Evolutionary conservation across 805 yeast species (phyloP).

Genomic region (Candida pseudoglaebosa): DNA sequence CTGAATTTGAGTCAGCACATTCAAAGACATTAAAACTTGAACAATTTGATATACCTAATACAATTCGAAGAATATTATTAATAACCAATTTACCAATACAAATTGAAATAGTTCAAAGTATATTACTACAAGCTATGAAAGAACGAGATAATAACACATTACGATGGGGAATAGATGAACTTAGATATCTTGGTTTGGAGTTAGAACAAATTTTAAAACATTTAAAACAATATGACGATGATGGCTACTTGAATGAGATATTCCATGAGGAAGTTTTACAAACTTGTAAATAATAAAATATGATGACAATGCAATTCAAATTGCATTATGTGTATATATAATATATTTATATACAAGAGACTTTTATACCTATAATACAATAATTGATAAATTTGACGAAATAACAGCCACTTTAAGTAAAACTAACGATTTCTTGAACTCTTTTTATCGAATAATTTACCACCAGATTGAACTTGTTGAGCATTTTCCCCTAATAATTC

Average conservation of each 20-base stretch:
- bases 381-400: background rate
- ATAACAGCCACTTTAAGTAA: conserved; percentile 2
- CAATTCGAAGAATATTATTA: conserved; percentile 13
- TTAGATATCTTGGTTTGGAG: conserved; percentile 24
- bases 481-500: conserved; percentile 58
- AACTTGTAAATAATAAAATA: too few species aligned
- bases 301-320: too few species aligned
- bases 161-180: conserved; percentile 29
- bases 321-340: too few species aligned
- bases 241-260: conserved; percentile 2
- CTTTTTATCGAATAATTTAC: conserved; percentile 46
- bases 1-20: background rate
- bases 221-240: conserved; percentile 3
- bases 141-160: conserved; percentile 20
- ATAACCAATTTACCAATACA: conserved; percentile 12
- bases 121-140: conserved; percentile 19
- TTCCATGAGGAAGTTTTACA: conserved; percentile 5
- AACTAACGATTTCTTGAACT: conserved; percentile 35
- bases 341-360: conserved; percentile 7
- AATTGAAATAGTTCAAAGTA: conserved; percentile 16
- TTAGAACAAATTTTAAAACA: conserved; percentile 13
- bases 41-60: conserved; percentile 17
- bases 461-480: conserved; percentile 54
- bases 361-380: conserved; percentile 2
- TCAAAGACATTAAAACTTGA: conserved; percentile 12